Evolutionary conservation across 1,284 basidiomycete genomes (phyloP).

Genomic region (Cronartium ribicola): DNA sequence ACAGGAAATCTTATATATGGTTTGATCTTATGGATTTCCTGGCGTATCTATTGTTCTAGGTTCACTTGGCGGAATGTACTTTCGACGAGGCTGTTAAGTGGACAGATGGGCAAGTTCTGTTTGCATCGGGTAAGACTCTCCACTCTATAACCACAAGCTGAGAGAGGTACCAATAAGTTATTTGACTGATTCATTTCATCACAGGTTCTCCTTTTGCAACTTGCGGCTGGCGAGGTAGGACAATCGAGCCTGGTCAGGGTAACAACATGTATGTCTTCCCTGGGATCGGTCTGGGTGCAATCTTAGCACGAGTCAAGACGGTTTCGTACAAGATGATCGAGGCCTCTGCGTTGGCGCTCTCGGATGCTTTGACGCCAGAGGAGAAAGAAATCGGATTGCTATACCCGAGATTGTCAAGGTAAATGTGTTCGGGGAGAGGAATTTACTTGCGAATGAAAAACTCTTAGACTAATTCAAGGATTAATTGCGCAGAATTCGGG

Average conservation of each 20-base stretch:
- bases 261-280: constrained; percentile 66
- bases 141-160: not conserved
- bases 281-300: constrained; percentile 69
- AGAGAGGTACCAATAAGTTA: not conserved
- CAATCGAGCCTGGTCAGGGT: constrained; percentile 76
- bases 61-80: constrained; percentile 58
- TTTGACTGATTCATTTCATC: not conserved
- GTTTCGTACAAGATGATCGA: constrained; percentile 56
- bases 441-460: too few species aligned
- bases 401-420: constrained; percentile 36
- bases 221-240: constrained; percentile 60
- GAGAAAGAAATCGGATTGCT: constrained; percentile 54
- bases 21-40: too few species aligned
- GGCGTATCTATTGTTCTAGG: constrained; percentile 2
- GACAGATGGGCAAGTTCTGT: constrained; percentile 60
- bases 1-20: too few species aligned
- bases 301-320: constrained; percentile 56
- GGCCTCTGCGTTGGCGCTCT: constrained; percentile 64
- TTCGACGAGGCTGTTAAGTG: constrained; percentile 78
- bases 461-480: not conserved
- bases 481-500: constrained; percentile 21
- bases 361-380: constrained; percentile 67
- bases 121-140: constrained; percentile 62
- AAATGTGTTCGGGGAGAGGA: not conserved
- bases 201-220: constrained; percentile 69